These are phyloP conservation scores for Friedmanniomyces endolithicus DNA, from an alignment of 495 filamentous ascomycete species.

Conservation along the genomic window DNA sequence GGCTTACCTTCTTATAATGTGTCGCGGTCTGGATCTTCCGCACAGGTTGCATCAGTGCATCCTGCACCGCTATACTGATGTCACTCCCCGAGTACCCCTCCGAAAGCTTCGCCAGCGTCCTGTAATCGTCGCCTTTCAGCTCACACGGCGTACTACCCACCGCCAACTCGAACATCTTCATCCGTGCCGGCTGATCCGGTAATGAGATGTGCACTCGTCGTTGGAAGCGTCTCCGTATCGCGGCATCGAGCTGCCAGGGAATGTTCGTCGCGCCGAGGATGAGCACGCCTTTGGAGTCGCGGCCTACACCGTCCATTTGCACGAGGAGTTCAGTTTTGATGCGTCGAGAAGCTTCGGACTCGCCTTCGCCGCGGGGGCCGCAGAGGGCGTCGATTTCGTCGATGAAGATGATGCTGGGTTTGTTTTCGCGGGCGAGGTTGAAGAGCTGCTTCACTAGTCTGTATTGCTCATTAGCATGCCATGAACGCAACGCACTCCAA, in stretches of 20 bases:
- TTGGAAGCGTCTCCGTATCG: slow-evolving; percentile 94
- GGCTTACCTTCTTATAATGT: slow-evolving; percentile 82
- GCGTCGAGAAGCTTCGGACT: slow-evolving; percentile 89
- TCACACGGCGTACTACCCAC: slow-evolving; percentile 86
- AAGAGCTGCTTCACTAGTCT: slow-evolving; percentile 96
- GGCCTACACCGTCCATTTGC: slow-evolving; percentile 98
- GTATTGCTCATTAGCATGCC: background rate
- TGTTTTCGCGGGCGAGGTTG: slow-evolving; percentile 96
- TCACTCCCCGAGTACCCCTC: slow-evolving; percentile 94
- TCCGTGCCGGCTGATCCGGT: slow-evolving; percentile 75
- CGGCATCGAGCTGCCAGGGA: slow-evolving; percentile 97
- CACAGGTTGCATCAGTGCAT: slow-evolving; percentile 95
- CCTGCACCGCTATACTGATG: slow-evolving; percentile 92
- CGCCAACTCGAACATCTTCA: slow-evolving; percentile 93
- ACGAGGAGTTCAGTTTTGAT: slow-evolving; percentile 98
- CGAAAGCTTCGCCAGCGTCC: slow-evolving; percentile 61
- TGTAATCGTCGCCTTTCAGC: slow-evolving; percentile 64
- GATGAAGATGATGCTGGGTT: slow-evolving; percentile 97
- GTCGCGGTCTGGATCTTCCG: slow-evolving; percentile 96
- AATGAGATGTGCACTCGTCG: slow-evolving; percentile 87
- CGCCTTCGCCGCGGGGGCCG: slow-evolving; percentile 90
- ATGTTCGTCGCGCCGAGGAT: slow-evolving; percentile 98
- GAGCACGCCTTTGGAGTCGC: slow-evolving; percentile 82
- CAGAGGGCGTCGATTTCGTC: slow-evolving; percentile 97
- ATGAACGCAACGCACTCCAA: no score